Conservation (phyloP, 148 eudicot genomes). For the Rhododendron griersonianum region DNA sequence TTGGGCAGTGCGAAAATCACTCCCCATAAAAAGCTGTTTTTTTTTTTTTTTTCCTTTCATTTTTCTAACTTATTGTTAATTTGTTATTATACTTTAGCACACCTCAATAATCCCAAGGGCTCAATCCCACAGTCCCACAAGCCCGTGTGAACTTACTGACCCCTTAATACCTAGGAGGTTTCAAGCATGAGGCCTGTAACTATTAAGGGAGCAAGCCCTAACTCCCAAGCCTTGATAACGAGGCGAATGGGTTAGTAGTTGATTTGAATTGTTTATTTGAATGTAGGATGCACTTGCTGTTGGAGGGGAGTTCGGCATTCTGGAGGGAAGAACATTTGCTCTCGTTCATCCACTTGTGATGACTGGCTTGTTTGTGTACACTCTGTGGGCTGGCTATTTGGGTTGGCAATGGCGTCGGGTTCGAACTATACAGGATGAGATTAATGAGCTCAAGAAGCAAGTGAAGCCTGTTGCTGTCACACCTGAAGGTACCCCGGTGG, state of each 20-base stretch:
- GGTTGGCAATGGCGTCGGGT: conserved; percentile 99
- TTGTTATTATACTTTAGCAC: background rate
- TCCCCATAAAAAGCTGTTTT: too few relatives aligned
- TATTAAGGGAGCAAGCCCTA: background rate
- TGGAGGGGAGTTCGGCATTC: conserved; percentile 80
- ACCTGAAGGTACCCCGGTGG: conserved; percentile 53
- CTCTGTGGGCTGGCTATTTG: conserved; percentile 86
- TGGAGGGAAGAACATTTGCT: conserved; percentile 81
- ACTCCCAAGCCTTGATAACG: background rate
- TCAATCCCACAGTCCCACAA: background rate
- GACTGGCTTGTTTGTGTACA: conserved; percentile 66
- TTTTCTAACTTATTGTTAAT: background rate
- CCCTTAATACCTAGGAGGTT: background rate
- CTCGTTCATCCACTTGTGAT: conserved; percentile 77
- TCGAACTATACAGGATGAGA: conserved; percentile 70
- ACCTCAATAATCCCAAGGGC: background rate
- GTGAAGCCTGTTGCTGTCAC: conserved; percentile 80
- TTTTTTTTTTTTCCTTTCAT: too few relatives aligned
- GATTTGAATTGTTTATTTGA: background rate
- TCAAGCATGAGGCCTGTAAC: background rate
- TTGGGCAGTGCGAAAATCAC: too few relatives aligned
- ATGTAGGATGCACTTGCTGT: conserved; percentile 81
- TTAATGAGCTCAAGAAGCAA: conserved; percentile 82
- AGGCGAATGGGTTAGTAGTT: background rate
- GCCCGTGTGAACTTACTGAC: background rate